These are phyloP conservation scores for Pseudognaphalium luteoalbum DNA, from an alignment of 129 eudicot species.

Conservation along the genomic window DNA sequence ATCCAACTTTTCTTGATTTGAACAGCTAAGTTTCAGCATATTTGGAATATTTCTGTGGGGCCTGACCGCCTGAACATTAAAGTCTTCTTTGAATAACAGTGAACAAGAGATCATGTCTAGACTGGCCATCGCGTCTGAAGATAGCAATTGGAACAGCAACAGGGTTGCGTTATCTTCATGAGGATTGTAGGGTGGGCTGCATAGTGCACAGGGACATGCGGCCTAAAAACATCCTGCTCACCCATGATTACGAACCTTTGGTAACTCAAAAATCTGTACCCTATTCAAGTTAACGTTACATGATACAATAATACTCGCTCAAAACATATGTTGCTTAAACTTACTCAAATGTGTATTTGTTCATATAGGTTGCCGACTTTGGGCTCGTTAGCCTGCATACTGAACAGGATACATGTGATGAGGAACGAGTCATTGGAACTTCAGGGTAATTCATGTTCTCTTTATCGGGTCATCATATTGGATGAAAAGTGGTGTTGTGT, in stretches of 20 bases:
- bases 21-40: background rate
- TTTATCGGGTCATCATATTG: background rate
- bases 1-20: background rate
- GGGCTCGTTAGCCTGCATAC: conserved; percentile 81
- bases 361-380: conserved; percentile 84
- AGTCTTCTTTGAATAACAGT: conserved; percentile 37
- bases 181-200: conserved; percentile 94
- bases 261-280: conserved; percentile 34
- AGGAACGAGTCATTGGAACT: conserved; percentile 58
- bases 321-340: background rate
- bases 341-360: background rate
- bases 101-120: conserved; percentile 41
- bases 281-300: background rate
- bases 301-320: background rate
- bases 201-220: conserved; percentile 80
- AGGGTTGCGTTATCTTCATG: conserved; percentile 94
- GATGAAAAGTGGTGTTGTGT: background rate
- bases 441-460: conserved; percentile 55
- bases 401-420: conserved; percentile 57
- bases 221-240: conserved; percentile 80
- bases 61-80: background rate
- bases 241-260: conserved; percentile 95
- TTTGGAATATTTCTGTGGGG: background rate
- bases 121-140: conserved; percentile 69
- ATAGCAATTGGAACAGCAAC: conserved; percentile 94